Base-by-base conservation (phyloP, 768 basidiomycete genomes). In the Kockovaella imperatae region DNA sequence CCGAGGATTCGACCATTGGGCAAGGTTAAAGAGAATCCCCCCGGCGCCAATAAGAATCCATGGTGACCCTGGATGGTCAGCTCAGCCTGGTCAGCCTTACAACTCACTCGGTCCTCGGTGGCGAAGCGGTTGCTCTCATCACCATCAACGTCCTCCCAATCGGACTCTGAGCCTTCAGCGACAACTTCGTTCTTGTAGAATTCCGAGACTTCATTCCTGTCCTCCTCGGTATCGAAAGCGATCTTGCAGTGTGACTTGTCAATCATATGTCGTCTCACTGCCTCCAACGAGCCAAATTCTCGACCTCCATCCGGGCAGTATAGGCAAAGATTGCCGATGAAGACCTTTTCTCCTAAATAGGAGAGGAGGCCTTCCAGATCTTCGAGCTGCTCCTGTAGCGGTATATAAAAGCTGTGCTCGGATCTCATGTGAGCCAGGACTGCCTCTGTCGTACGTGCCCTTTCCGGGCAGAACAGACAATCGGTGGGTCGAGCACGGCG, bases 221-320 rank as follows among this genome's bases (percentile, higher is more conserved):
- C 88, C 31, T 74, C 65, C 59, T 86, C 82, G 1, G 78, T 73
- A 50, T 89, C 87, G 70, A 93, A 97, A 0, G 87, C 84, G 55
- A 99, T 81, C 73, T 95, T 96, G 78, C 91, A 96, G 64, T 99
- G 95, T 4, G 53, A 59, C 46, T 97, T 97, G 76, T 91, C 91
- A 32, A 80, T 53, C 95, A 99, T 99, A 68, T 99, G 95, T 63
- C 86, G 87, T 57, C 90, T 77, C 4, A 87, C 90, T 0, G 91
- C 93, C 3, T 88, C 84, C 45, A 91, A 64, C 14, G 80, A 83
- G 49, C 82, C 79, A 71, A 89, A 89, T 61, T 88, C 89, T 52
- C 81, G 64, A 75, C 35, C 87, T 28, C 82, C 83, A 61, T 84
- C 86, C 0, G 67, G 67, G 73, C 95, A 99, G 72, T 77, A 88